A percentile compares a stretch with the other conserved stretches of the same genome.
These are phyloP conservation scores for Blastobotrys petasosporus DNA, from an alignment of 1,139 yeast species.

Conservation along the genomic window DNA sequence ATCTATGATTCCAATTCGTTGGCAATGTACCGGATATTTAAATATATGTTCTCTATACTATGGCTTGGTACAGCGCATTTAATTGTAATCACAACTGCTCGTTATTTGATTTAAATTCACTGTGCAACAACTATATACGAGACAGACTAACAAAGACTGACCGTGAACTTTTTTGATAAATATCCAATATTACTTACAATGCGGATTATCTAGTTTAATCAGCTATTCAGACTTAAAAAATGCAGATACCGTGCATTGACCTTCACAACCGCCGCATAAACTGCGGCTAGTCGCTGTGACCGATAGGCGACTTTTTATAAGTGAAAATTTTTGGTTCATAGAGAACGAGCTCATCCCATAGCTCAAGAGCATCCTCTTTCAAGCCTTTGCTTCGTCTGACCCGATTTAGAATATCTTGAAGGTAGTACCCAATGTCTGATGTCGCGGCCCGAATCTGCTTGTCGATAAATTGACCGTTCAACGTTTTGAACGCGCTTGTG, in stretches of 20 bases:
- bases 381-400: slow-evolving; percentile 4
- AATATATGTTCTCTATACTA: no score
- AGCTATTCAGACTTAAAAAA: no score
- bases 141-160: no score
- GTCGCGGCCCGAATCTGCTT: neutral
- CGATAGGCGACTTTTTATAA: slow-evolving; percentile 27
- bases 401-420: neutral
- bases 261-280: neutral
- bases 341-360: slow-evolving; percentile 14
- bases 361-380: neutral
- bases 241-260: no score
- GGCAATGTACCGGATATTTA: no score
- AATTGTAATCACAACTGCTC: no score
- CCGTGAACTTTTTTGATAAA: no score
- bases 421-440: neutral
- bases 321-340: slow-evolving; percentile 28
- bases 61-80: no score
- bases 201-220: neutral
- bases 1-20: no score
- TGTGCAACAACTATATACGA: no score
- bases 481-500: slow-evolving; percentile 35
- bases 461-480: slow-evolving; percentile 23
- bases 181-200: no score
- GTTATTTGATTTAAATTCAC: no score
- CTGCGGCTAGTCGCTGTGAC: neutral